Percentiles rank a stretch among this genome's conserved stretches.
These are phyloP conservation scores for Fusarium nelsonii DNA, from an alignment of 2,329 filamentous ascomycete genomes.

Conservation along the genomic window DNA sequence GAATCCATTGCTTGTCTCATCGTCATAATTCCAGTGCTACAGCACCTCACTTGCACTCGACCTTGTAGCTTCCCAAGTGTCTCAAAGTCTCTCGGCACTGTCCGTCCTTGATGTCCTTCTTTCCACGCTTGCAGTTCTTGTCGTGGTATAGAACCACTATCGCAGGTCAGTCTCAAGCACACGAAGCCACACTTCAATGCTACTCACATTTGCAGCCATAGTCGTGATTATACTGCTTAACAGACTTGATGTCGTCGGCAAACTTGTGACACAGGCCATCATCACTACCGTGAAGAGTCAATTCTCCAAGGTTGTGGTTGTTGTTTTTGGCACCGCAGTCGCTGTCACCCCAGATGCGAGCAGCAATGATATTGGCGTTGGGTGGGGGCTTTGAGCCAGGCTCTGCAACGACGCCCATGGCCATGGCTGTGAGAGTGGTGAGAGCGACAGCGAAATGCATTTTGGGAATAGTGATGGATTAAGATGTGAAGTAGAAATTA, in stretches of 20 bases:
- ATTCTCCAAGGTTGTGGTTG: conserved; percentile 16
- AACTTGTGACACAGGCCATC: conserved; percentile 19
- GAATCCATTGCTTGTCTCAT: not conserved
- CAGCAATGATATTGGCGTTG: conserved; percentile 20
- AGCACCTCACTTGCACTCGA: not conserved
- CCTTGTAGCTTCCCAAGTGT: conserved; percentile 23
- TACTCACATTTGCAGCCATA: conserved; percentile 16
- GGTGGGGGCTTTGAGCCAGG: not conserved
- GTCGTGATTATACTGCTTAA: conserved; percentile 17
- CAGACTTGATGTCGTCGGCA: conserved; percentile 5
- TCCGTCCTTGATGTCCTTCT: conserved; percentile 17
- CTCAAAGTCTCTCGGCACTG: conserved; percentile 10
- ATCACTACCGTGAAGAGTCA: conserved; percentile 9
- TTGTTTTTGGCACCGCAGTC: conserved; percentile 21
- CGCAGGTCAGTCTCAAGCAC: not conserved
- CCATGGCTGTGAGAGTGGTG: conserved; percentile 7
- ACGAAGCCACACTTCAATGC: fast-evolving
- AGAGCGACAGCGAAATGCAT: conserved; percentile 20
- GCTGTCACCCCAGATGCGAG: conserved; percentile 18
- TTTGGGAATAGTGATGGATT: not conserved
- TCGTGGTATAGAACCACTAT: conserved; percentile 15
- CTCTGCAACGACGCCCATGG: conserved; percentile 14
- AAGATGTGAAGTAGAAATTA: no score
- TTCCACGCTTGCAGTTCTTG: conserved; percentile 18
- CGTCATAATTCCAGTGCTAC: not conserved